Percentiles rank a stretch among this genome's conserved stretches.
Evolutionary conservation across 257 asterid genomes (phyloP).

Genomic region (Plantago major): DNA sequence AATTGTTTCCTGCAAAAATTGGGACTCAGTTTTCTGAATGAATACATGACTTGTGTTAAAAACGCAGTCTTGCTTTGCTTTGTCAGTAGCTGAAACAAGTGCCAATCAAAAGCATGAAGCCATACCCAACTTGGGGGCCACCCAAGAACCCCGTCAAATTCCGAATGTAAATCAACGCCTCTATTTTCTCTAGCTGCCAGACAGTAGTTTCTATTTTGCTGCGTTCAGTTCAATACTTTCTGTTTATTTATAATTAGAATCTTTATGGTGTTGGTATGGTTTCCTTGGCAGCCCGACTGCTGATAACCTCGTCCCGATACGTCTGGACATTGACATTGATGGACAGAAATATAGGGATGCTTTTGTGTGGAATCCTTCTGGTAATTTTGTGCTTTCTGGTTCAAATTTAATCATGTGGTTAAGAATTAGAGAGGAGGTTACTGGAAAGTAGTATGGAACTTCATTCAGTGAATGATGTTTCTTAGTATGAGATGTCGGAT

Average conservation of each 20-base stretch:
- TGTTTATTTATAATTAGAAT: background rate
- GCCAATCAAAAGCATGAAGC: constrained; percentile 41
- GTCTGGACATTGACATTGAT: constrained; percentile 80
- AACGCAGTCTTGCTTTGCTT: background rate
- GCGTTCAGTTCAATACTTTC: too few relatives aligned
- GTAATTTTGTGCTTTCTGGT: constrained; percentile 30
- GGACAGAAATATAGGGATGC: constrained; percentile 87
- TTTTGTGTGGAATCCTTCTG: constrained; percentile 88
- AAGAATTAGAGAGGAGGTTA: background rate
- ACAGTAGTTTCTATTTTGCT: background rate
- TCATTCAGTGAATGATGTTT: too few relatives aligned
- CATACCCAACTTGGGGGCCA: constrained; percentile 63
- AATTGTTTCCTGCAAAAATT: too few relatives aligned
- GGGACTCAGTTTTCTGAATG: too few relatives aligned
- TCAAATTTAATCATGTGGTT: constrained; percentile 2
- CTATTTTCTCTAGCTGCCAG: background rate
- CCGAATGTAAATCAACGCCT: constrained; percentile 47
- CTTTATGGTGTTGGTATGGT: background rate
- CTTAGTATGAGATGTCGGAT: too few relatives aligned
- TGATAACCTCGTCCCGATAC: constrained; percentile 86
- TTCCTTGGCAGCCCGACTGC: constrained; percentile 67
- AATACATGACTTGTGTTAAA: too few relatives aligned
- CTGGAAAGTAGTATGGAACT: constrained; percentile 3
- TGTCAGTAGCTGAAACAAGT: background rate
- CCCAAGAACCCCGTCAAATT: constrained; percentile 79